Evolutionary conservation across 2,329 filamentous ascomycete genomes (phyloP).

Genomic region (Fusarium protoensiforme): DNA sequence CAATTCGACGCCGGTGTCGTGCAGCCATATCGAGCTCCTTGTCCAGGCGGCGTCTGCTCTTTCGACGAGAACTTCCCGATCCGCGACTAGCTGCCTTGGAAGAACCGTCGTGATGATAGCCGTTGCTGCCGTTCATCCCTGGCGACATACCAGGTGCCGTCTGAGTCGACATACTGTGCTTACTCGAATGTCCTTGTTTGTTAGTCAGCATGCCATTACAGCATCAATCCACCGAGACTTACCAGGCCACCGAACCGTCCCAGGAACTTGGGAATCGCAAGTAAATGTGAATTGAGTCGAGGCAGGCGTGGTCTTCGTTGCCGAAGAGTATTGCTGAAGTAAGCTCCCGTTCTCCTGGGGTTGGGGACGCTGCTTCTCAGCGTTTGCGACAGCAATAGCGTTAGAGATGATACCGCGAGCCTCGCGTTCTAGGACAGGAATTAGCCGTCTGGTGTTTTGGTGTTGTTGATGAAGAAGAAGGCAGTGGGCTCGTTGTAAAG

Average conservation of each 20-base stretch:
- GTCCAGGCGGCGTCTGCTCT: conserved; percentile 72
- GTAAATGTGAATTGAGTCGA: conserved; percentile 97
- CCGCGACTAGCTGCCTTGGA: conserved; percentile 47
- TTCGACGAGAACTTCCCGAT: conserved; percentile 55
- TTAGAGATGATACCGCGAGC: conserved; percentile 84
- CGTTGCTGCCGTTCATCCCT: conserved; percentile 24
- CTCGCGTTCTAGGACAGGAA: conserved; percentile 53
- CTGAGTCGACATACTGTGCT: conserved; percentile 36
- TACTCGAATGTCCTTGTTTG: conserved; percentile 39
- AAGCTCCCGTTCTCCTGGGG: conserved; percentile 84
- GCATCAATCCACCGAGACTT: conserved; percentile 30
- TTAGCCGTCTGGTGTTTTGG: conserved; percentile 18
- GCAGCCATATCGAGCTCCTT: conserved; percentile 82
- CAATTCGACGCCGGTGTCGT: conserved; percentile 79
- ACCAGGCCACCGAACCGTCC: conserved; percentile 80
- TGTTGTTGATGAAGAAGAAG: not conserved
- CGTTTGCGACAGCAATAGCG: conserved; percentile 93
- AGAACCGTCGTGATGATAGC: conserved; percentile 48
- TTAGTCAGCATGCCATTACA: conserved; percentile 5
- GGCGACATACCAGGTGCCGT: conserved; percentile 18
- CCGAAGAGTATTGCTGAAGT: conserved; percentile 73
- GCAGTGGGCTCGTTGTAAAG: not conserved
- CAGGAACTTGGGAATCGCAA: conserved; percentile 89
- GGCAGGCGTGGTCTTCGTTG: conserved; percentile 70
- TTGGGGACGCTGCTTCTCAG: conserved; percentile 74